Evolutionary conservation across 768 basidiomycete genomes (phyloP).

Genomic region (Tulasnella sp.): DNA sequence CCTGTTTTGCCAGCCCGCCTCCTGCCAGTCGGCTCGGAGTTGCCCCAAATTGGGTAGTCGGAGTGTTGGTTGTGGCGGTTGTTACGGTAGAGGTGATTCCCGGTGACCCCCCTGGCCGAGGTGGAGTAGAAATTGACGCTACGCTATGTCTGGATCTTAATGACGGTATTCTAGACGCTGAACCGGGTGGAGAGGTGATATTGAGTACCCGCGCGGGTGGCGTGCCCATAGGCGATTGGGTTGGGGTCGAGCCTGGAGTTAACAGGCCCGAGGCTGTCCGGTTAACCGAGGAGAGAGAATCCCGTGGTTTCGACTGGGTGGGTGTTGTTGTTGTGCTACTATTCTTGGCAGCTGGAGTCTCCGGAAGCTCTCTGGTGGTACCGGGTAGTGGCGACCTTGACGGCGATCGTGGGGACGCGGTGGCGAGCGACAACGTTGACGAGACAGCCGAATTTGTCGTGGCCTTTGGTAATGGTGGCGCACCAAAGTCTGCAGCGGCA

Average conservation of each 20-base stretch:
- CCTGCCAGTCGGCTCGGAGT: neutral
- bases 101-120: neutral
- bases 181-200: conserved; percentile 18
- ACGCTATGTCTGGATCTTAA: conserved; percentile 8
- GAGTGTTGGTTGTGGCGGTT: neutral
- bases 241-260: conserved; percentile 24
- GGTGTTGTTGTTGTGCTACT: neutral
- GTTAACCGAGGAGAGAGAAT: neutral
- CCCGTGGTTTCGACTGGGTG: neutral
- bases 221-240: conserved; percentile 13
- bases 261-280: conserved; percentile 8
- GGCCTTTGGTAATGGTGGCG: neutral
- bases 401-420: neutral
- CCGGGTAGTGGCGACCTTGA: neutral
- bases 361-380: neutral
- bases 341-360: neutral
- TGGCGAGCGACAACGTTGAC: neutral
- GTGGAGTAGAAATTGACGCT: neutral
- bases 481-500: conserved; percentile 11
- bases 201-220: conserved; percentile 15
- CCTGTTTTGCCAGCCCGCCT: neutral
- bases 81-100: neutral
- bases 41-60: conserved; percentile 7
- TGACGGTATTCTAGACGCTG: conserved; percentile 18
- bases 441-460: neutral